Percentiles rank a stretch among this genome's conserved stretches.
Conservation (phyloP, 2,329 filamentous ascomycete species). For the Periconia sp. region DNA sequence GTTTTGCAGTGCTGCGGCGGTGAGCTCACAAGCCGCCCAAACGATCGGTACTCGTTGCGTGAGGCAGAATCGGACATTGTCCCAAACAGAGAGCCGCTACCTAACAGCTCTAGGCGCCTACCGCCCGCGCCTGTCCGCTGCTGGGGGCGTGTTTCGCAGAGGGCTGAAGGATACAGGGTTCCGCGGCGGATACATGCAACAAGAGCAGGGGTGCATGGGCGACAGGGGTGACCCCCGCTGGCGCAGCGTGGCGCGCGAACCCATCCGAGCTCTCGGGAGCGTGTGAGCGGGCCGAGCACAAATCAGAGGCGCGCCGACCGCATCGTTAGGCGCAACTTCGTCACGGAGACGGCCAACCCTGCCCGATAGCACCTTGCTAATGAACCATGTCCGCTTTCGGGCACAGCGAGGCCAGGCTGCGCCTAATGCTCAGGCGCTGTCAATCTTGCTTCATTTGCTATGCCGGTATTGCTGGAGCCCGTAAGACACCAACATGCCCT, state of each 20-base stretch:
- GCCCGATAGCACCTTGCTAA: constrained; percentile 16
- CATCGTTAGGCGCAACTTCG: constrained; percentile 36
- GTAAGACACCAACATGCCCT: constrained; percentile 29
- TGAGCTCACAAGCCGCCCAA: constrained; percentile 34
- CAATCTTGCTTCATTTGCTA: constrained; percentile 24
- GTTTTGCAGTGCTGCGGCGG: constrained; percentile 41
- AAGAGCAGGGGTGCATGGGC: constrained; percentile 15
- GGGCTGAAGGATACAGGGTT: constrained; percentile 27
- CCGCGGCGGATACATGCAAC: constrained; percentile 24
- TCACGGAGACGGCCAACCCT: constrained; percentile 26
- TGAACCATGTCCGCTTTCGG: constrained; percentile 11
- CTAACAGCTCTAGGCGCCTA: constrained; percentile 29
- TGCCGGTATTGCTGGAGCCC: constrained; percentile 16
- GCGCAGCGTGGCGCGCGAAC: constrained; percentile 25
- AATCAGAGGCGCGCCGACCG: constrained; percentile 35
- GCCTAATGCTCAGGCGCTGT: constrained; percentile 15
- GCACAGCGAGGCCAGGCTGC: constrained; percentile 14
- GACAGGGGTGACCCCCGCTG: constrained; percentile 4
- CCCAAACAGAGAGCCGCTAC: constrained; percentile 27
- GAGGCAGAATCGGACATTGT: constrained; percentile 47
- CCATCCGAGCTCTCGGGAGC: constrained; percentile 38
- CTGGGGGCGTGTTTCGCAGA: constrained; percentile 36
- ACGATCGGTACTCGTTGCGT: constrained; percentile 38
- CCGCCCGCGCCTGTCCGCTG: constrained; percentile 43
- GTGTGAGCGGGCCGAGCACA: constrained; percentile 42